A percentile compares a stretch with the other conserved stretches of the same genome.
These are phyloP conservation scores for Rosa chinensis DNA, from an alignment of 306 rosid species.

Conservation along the genomic window DNA sequence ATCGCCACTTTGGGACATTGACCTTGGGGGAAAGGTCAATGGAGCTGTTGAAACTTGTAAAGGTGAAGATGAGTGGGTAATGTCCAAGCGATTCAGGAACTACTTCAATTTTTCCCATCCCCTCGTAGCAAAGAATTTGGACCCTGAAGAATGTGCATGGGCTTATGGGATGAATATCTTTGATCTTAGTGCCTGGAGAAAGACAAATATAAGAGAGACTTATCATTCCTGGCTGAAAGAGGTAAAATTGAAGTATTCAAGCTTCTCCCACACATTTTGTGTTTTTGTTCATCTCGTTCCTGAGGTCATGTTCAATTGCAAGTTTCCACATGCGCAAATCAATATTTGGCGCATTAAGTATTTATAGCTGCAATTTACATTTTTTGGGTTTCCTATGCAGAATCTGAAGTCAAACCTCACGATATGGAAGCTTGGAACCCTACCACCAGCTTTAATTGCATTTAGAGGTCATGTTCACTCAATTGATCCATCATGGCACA, in stretches of 20 bases:
- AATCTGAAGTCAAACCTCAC: slow-evolving; percentile 83
- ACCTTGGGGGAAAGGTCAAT: slow-evolving; percentile 85
- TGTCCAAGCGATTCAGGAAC: slow-evolving; percentile 89
- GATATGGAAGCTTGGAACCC: slow-evolving; percentile 96
- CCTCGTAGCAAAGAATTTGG: slow-evolving; percentile 55
- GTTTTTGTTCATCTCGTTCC: neutral
- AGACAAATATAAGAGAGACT: slow-evolving; percentile 68
- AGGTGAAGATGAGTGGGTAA: slow-evolving; percentile 97
- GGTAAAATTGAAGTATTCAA: slow-evolving; percentile 45
- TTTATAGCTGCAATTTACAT: slow-evolving; percentile 10
- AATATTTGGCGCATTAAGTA: neutral
- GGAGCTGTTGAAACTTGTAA: slow-evolving; percentile 98
- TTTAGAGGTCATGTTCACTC: slow-evolving; percentile 87
- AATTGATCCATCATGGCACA: slow-evolving; percentile 87
- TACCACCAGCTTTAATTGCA: slow-evolving; percentile 97
- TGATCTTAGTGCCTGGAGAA: slow-evolving; percentile 85
- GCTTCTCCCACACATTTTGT: neutral
- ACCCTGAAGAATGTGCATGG: slow-evolving; percentile 99
- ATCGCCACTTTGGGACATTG: slow-evolving; percentile 89
- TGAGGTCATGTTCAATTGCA: neutral
- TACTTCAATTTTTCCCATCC: slow-evolving; percentile 98
- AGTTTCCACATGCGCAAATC: neutral
- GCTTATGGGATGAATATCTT: slow-evolving; percentile 97
- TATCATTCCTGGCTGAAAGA: slow-evolving; percentile 94
- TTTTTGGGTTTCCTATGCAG: slow-evolving; percentile 45